Evolutionary conservation across 1,139 yeast genomes (phyloP), one percentile per base, ranked within the genome.

Genomic region (Yamadazyma membranifaciens): DNA sequence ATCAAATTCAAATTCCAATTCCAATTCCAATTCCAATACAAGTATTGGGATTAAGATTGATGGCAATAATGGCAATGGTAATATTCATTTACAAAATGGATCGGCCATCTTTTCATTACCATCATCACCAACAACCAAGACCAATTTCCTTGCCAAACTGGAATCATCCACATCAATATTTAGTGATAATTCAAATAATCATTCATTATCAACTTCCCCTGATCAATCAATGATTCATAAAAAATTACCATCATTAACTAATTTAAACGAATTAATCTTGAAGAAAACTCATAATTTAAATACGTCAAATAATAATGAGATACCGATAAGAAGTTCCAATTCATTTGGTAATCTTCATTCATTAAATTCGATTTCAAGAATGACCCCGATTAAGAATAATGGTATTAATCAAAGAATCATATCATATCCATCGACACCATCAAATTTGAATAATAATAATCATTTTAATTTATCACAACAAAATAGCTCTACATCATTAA

Each of bases 331-430:
- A n/a, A 42, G 41, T 20, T 41, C 46, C 2, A 35, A 32, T 25
- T 41, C 45, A 7, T 49, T 35, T 26, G 45, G 31, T 15, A 47
- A 47, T 30, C 43, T 48, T 33, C 52, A 54, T 16, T 57, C 64
- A n/a, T 40, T 43, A 13, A 51, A 53, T 14, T 60, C 67, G n/a
- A 51, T 65, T 13, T 54, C 56, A 9, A 55, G 75, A 46, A 60
- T 70, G 69, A 69, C 75, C 0, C 75, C 75, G 1, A 52, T 70
- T 16, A 69, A 63, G 40, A 63, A 62, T 15, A 20, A 28, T 36
- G 15, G 40, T 34, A 28, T 37, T 22, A 37, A 29, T 31, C 36
- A 40, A 33, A 30, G 50, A 30, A 40, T 36, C 31, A 34, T 39
- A 10, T 43, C 51, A 26, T 39, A 49, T 31, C 50, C 56, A 12